Evolutionary conservation across 306 rosid species (phyloP).

Genomic region (Biancaea sappan): DNA sequence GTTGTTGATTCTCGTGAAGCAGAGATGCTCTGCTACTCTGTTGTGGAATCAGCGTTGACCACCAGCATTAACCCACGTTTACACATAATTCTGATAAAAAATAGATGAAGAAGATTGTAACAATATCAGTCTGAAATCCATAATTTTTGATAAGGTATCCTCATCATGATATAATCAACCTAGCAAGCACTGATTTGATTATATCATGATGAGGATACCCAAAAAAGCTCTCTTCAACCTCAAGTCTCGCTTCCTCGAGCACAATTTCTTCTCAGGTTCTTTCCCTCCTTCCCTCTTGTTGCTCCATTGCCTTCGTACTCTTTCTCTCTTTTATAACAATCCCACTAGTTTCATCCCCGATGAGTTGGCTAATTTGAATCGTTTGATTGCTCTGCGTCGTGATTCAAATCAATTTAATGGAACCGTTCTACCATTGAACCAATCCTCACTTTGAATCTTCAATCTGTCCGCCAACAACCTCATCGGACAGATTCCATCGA

Average conservation of each 20-base stretch:
- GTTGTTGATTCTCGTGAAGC: too few relatives aligned
- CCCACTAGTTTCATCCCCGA: slow-evolving; percentile 61
- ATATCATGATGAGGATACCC: too few relatives aligned
- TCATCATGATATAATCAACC: too few relatives aligned
- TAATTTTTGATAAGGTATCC: too few relatives aligned
- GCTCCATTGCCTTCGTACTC: slow-evolving; percentile 59
- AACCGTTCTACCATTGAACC: slow-evolving; percentile 62
- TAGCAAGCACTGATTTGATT: too few relatives aligned
- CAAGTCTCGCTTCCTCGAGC: slow-evolving; percentile 62
- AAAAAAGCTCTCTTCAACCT: slow-evolving; percentile 63
- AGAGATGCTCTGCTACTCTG: too few relatives aligned
- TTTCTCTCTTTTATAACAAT: slow-evolving; percentile 65
- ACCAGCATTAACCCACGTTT: too few relatives aligned
- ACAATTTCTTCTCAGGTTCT: slow-evolving; percentile 60
- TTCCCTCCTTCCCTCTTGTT: slow-evolving; percentile 66
- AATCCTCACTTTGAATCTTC: slow-evolving; percentile 49
- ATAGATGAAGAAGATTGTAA: too few relatives aligned
- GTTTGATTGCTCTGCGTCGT: slow-evolving; percentile 57
- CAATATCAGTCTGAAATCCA: too few relatives aligned
- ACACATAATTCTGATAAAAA: too few relatives aligned
- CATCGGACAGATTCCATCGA: slow-evolving; percentile 64
- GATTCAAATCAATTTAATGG: slow-evolving; percentile 68
- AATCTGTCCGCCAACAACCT: slow-evolving; percentile 67
- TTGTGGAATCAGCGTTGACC: too few relatives aligned
- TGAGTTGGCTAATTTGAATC: slow-evolving; percentile 45